Evolutionary conservation across 768 basidiomycete species (phyloP).

Genomic region (Termitomyces sp.): DNA sequence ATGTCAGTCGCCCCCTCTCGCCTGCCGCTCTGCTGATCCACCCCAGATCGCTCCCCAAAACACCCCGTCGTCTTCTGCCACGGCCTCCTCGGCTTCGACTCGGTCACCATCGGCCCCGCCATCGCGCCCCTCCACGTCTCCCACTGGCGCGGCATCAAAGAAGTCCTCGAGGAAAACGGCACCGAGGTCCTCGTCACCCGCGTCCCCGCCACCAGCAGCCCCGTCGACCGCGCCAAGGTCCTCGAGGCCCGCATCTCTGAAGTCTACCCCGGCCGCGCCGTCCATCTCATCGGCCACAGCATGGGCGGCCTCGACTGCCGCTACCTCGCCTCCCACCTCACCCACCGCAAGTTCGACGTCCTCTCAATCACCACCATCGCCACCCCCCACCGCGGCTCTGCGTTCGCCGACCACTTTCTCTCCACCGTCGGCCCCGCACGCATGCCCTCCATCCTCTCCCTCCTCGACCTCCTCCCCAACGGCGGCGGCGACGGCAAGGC

Average conservation of each 20-base stretch:
- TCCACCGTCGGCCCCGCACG: slow-evolving; percentile 59
- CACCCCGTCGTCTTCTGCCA: slow-evolving; percentile 95
- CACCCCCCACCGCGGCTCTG: slow-evolving; percentile 90
- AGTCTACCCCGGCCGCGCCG: slow-evolving; percentile 72
- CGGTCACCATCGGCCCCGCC: slow-evolving; percentile 69
- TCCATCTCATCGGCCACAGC: slow-evolving; percentile 86
- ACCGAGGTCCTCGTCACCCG: slow-evolving; percentile 89
- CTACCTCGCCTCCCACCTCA: slow-evolving; percentile 77
- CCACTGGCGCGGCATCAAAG: slow-evolving; percentile 96
- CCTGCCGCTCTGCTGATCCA: slow-evolving; percentile 1
- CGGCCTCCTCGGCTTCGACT: slow-evolving; percentile 87
- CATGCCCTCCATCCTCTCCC: slow-evolving; percentile 63
- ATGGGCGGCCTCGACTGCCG: slow-evolving; percentile 95
- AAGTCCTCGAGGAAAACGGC: slow-evolving; percentile 85
- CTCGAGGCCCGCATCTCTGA: slow-evolving; percentile 79
- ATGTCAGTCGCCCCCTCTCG: slow-evolving; percentile 40
- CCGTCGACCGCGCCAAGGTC: slow-evolving; percentile 84
- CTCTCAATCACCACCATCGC: slow-evolving; percentile 91
- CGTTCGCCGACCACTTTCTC: slow-evolving; percentile 91
- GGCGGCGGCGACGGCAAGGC: slow-evolving; percentile 95
- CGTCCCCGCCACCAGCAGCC: slow-evolving; percentile 89
- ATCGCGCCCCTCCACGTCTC: slow-evolving; percentile 81
- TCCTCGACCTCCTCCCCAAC: slow-evolving; percentile 82
- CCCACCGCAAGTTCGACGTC: slow-evolving; percentile 70
- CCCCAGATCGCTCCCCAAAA: slow-evolving; percentile 65